A percentile compares a stretch with the other conserved stretches of the same genome.
Conservation (phyloP, 129 eudicot genomes). For the Deinandra increscens region DNA sequence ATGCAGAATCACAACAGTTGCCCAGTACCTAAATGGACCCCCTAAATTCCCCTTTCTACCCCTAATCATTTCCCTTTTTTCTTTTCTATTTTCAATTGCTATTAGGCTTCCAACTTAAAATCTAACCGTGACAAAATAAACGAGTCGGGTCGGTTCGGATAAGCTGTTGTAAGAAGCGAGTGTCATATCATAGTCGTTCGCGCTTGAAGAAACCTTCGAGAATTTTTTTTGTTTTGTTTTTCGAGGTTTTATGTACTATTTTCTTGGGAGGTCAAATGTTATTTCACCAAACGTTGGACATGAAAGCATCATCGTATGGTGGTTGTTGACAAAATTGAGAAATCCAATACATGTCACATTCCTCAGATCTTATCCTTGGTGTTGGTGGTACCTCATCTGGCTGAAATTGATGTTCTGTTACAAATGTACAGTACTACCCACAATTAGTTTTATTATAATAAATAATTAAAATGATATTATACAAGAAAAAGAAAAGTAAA, state of each 20-base stretch:
- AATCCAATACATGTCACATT: constrained; percentile 60
- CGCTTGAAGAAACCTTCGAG: not conserved
- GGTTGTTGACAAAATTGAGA: constrained; percentile 37
- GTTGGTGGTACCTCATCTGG: constrained; percentile 63
- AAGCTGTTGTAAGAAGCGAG: not conserved
- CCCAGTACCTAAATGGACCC: constrained; percentile 44
- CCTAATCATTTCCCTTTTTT: constrained; percentile 28
- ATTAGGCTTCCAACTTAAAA: not conserved
- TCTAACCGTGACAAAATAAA: not conserved
- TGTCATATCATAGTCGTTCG: not conserved
- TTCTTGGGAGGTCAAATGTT: constrained; percentile 11
- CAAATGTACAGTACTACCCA: constrained; percentile 34
- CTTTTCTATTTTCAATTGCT: constrained; percentile 15
- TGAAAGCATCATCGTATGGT: constrained; percentile 25
- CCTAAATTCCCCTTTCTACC: constrained; percentile 31
- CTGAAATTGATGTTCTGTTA: constrained; percentile 66
- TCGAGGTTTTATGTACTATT: constrained; percentile 24
- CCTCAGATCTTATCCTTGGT: constrained; percentile 71
- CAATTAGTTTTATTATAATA: constrained; percentile 16
- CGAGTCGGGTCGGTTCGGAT: not conserved
- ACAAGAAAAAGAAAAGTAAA: not conserved
- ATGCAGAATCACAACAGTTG: constrained; percentile 66
- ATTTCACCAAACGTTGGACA: constrained; percentile 32
- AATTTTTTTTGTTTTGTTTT: not conserved
- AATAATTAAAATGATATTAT: not conserved